Evolutionary conservation across 345 rosid species (phyloP), one percentile per base, ranked within the genome.

Genomic region (Noccaea caerulescens): DNA sequence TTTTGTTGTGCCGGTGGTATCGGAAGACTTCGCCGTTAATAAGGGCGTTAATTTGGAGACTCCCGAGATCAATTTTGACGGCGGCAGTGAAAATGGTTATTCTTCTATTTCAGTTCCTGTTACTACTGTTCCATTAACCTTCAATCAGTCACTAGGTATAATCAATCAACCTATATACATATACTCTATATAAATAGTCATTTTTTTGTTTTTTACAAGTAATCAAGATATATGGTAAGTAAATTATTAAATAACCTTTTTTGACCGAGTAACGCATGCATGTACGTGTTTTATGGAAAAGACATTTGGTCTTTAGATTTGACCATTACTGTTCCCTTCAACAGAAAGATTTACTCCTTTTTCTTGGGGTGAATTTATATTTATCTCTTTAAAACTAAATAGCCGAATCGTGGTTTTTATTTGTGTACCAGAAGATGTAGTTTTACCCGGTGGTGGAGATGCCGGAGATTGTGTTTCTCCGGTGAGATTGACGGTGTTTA

Each of bases 401-500:
- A 1, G 58, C 36, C 4, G 14, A 54, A 25, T 42, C 49, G 37
- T 66, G 54, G n/a, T 33, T 10, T 44, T 33, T 42, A 7, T 33
- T 8, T 57, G 45, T 16, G 43, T 25, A 41, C 11, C 14, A 32
- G 25, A 8, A 10, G 1, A 34, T 51, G 14, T 8, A 44, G 34
- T 11, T 7, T 18, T 52, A 25, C 9, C 41, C 4, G 58, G 44
- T 3, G 57, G 43, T 43, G 75, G 27, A 10, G 36, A 44, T 0
- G 5, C 0, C 9, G 69, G 54, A 20, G 20, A n/a, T 62, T 44
- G 5, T 76, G 53, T 44, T 46, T 9, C 30, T 44, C 58, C 73
- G 11, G 60, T 67, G 7, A 87, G 75, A 72, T 69, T 80, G 41
- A 88, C 80, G 46, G 94, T 93, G 79, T 90, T 91, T 53, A 88